Evolutionary conservation across 163 green algal species (phyloP).

Genomic region (Picocystis sp.): DNA sequence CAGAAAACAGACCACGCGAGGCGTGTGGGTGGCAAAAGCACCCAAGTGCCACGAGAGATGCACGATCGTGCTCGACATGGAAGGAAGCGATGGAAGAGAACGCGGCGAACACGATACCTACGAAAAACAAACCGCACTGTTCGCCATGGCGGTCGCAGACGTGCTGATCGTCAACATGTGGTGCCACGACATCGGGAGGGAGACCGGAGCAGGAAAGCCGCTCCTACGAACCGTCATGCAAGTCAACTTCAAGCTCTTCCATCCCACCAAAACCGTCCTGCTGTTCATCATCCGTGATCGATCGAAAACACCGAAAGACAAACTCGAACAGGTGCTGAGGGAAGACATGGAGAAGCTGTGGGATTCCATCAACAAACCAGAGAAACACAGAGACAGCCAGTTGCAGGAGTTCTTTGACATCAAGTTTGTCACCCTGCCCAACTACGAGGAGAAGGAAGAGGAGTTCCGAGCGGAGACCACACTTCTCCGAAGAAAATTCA

Average conservation of each 20-base stretch:
- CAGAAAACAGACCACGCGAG: constrained; percentile 71
- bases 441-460: constrained; percentile 86
- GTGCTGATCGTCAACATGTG: constrained; percentile 91
- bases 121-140: constrained; percentile 90
- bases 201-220: constrained; percentile 84
- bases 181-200: constrained; percentile 89
- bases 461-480: constrained; percentile 68
- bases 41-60: constrained; percentile 3
- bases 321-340: constrained; percentile 44
- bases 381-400: constrained; percentile 34
- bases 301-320: constrained; percentile 74
- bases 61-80: constrained; percentile 87
- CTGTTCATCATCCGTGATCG: constrained; percentile 95
- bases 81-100: constrained; percentile 87
- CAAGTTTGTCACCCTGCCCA: constrained; percentile 68
- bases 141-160: constrained; percentile 84
- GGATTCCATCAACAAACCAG: constrained; percentile 72
- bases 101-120: constrained; percentile 97
- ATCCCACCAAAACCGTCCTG: constrained; percentile 58
- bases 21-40: constrained; percentile 51
- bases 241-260: constrained; percentile 95
- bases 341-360: constrained; percentile 80
- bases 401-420: constrained; percentile 90
- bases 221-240: constrained; percentile 97
- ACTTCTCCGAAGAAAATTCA: constrained; percentile 52